Conservation (phyloP, 345 rosid genomes). For the Eucalyptus polyanthemos region DNA sequence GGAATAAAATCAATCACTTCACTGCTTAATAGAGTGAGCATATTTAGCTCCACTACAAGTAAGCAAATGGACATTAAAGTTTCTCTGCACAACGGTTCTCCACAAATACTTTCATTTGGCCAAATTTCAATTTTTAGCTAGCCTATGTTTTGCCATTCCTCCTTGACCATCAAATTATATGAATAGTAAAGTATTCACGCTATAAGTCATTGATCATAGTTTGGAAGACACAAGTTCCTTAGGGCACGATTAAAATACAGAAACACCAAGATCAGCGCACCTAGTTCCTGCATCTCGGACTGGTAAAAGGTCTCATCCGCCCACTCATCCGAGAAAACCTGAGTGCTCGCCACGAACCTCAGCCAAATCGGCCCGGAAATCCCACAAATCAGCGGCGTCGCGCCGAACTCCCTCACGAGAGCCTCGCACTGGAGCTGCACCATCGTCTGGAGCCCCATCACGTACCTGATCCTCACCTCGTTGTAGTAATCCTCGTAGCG, state of each 20-base stretch:
- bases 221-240: neutral
- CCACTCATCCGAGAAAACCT: constrained; percentile 44
- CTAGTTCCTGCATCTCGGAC: constrained; percentile 37
- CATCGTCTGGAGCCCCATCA: constrained; percentile 58
- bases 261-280: neutral
- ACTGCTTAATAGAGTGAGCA: neutral
- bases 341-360: constrained; percentile 33
- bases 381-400: constrained; percentile 54
- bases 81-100: neutral
- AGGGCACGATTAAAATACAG: neutral
- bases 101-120: neutral
- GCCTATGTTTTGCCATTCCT: neutral
- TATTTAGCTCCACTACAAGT: neutral
- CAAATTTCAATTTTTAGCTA: neutral
- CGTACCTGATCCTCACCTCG: constrained; percentile 63
- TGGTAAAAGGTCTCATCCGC: constrained; percentile 38
- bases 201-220: neutral
- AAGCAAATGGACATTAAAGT: neutral
- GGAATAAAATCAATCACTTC: neutral
- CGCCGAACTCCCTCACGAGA: constrained; percentile 44
- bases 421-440: constrained; percentile 67
- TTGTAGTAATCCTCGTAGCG: constrained; percentile 43
- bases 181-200: neutral
- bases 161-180: neutral
- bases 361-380: constrained; percentile 47